These are phyloP conservation scores for Amyloporia xantha DNA, from an alignment of 768 basidiomycete genomes.

Conservation along the genomic window DNA sequence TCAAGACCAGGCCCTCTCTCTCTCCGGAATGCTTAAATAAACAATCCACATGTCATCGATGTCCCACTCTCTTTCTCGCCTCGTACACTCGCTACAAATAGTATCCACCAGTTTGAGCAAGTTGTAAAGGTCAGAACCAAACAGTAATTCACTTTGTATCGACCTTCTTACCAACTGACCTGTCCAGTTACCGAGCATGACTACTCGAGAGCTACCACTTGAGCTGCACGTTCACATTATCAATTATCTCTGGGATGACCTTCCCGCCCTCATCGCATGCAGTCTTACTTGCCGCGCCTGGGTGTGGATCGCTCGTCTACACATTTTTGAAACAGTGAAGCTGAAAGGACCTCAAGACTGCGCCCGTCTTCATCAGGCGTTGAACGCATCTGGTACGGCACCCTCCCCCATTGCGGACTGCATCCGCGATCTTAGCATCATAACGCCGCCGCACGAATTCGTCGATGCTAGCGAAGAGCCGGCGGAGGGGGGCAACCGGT, in stretches of 20 bases:
- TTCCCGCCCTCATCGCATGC: background rate
- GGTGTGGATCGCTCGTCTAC: background rate
- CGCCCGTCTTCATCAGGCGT: background rate
- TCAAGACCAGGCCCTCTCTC: too few relatives aligned
- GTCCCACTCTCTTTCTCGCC: too few relatives aligned
- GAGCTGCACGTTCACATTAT: background rate
- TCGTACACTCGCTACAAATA: too few relatives aligned
- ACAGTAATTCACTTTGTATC: too few relatives aligned
- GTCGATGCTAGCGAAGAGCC: background rate
- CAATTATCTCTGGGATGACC: conserved; percentile 3
- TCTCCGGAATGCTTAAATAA: too few relatives aligned
- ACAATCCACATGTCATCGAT: too few relatives aligned
- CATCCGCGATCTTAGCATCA: background rate
- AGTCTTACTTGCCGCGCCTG: conserved; percentile 3
- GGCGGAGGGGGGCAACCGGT: background rate
- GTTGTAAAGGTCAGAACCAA: too few relatives aligned
- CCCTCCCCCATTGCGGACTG: background rate
- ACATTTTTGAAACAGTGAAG: conserved; percentile 4
- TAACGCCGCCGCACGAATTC: background rate
- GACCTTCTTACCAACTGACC: too few relatives aligned
- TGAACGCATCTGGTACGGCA: background rate
- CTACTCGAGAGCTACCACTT: background rate
- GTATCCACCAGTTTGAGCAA: too few relatives aligned
- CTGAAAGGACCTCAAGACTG: background rate
- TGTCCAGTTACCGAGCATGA: too few relatives aligned